Base-by-base conservation (phyloP, 208 protist genomes). In the Leishmania lainsoni region DNA sequence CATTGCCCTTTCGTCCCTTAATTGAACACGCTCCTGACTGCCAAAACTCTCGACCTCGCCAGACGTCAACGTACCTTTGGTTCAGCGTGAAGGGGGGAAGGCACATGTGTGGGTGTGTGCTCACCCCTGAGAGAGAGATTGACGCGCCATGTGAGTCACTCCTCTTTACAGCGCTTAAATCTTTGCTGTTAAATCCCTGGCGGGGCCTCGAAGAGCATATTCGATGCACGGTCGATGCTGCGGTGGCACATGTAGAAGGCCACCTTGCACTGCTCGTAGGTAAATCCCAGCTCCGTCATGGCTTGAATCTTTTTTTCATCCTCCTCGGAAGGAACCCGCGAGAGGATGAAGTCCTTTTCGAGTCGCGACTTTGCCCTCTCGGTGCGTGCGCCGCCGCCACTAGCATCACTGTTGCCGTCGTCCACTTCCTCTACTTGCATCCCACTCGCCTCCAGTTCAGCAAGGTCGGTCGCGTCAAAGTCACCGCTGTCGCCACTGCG, bases 191-290 rank as follows among this genome's bases (percentile, higher is more conserved):
- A 97, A 49, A 97, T 20, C 74, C 93, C 75, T 35, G 94, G 94
- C n/a, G 94, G 92, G 35, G 89, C 86, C 82, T 97, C 94, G 87
- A 97, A 97, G 35, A 97, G 79, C 83, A 95, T 83, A 79, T 97
- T 96, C 17, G 94, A 93, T 20, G 94, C 92, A 17, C 94, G 86
- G 32, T 97, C 92, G 10, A 97, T 78, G 78, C 92, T 95, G 61
- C 94, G 90, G 68, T 89, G 89, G 76, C 90, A 90, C 75, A 85
- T 87, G 79, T 96, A 97, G 70, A 96, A 97, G 12, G 94, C 92
- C 17, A 93, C 58, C 75, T 95, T 96, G 80, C 91, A 94, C 80
- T 95, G 92, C 32, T 96, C 87, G 76, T 93, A 94, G 16, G 86
- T 90, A 65, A 97, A 97, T 1, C 94, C 94, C 14, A 97, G 84